These are phyloP conservation scores for Cordyceps fumosorosea DNA, from an alignment of 2,329 filamentous ascomycete species.

Conservation along the genomic window DNA sequence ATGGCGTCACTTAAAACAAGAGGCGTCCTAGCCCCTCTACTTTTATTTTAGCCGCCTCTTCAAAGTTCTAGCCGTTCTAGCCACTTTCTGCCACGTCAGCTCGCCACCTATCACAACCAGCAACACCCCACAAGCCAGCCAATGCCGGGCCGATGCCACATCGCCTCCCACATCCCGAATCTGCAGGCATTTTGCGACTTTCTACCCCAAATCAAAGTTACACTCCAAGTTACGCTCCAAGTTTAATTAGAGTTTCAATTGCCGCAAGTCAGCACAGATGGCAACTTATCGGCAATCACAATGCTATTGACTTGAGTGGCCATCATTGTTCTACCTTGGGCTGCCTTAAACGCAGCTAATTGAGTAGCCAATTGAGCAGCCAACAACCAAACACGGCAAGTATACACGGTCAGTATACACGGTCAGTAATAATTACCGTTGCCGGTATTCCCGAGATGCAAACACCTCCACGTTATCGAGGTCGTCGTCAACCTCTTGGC, in stretches of 20 bases:
- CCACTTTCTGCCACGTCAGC: slow-evolving; percentile 2
- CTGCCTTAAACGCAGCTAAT: no score
- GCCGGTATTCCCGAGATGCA: not conserved
- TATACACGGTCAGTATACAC: no score
- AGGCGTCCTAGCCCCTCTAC: not conserved
- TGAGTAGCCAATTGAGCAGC: no score
- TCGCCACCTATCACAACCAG: not conserved
- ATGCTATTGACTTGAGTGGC: no score
- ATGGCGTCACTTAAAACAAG: not conserved
- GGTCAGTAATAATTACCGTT: not conserved
- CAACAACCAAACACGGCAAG: no score
- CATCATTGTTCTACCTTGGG: no score
- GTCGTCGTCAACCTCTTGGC: not conserved
- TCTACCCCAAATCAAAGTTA: not conserved
- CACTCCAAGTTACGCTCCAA: not conserved
- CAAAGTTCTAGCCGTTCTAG: not conserved
- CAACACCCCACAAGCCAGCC: not conserved
- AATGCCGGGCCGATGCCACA: not conserved
- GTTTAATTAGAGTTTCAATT: not conserved
- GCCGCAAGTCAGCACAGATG: not conserved
- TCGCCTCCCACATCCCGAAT: slow-evolving; percentile 5
- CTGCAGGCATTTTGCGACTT: not conserved
- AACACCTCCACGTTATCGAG: not conserved
- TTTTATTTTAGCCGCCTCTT: not conserved
- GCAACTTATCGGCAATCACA: no score